Evolutionary conservation across 129 eudicot genomes (phyloP).

Genomic region (Smallanthus sonchifolius): DNA sequence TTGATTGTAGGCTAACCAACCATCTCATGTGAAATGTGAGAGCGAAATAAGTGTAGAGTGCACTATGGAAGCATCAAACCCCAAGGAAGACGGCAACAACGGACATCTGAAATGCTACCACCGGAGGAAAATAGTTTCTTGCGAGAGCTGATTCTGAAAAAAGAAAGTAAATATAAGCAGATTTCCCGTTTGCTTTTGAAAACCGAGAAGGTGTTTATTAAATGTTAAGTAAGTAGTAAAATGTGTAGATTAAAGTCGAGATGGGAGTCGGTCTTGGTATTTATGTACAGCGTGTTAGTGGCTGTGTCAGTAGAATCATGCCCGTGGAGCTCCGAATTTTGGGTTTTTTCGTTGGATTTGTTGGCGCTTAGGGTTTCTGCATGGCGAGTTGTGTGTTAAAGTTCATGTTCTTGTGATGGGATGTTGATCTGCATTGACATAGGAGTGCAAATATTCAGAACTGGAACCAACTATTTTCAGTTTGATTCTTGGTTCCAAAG

Average conservation of each 20-base stretch:
- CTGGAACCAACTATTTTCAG: not conserved
- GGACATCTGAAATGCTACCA: conserved; percentile 47
- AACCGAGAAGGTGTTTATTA: conserved; percentile 17
- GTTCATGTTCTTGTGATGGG: not conserved
- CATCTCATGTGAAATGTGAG: conserved; percentile 19
- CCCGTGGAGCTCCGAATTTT: conserved; percentile 26
- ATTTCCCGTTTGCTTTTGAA: not conserved
- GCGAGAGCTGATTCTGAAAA: conserved; percentile 32
- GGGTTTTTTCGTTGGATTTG: conserved; percentile 7
- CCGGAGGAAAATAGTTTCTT: conserved; percentile 38
- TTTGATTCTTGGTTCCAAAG: not conserved
- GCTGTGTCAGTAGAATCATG: conserved; percentile 10
- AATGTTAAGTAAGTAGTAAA: conserved; percentile 23
- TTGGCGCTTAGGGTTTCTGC: conserved; percentile 26
- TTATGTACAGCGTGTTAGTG: conserved; percentile 26
- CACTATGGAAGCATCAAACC: conserved; percentile 18
- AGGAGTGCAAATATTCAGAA: not conserved
- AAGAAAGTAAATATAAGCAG: conserved; percentile 25
- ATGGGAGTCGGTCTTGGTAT: not conserved
- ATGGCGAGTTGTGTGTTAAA: conserved; percentile 1
- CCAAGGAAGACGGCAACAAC: conserved; percentile 29
- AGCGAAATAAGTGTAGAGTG: conserved; percentile 26
- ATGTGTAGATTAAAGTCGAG: conserved; percentile 18
- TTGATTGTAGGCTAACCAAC: conserved; percentile 31
- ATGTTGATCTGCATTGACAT: too few species aligned